A percentile compares a stretch with the other conserved stretches of the same genome.
Evolutionary conservation across 192 early-diverging fungal genomes (phyloP).

Genomic region (Oehlia diaphana): DNA sequence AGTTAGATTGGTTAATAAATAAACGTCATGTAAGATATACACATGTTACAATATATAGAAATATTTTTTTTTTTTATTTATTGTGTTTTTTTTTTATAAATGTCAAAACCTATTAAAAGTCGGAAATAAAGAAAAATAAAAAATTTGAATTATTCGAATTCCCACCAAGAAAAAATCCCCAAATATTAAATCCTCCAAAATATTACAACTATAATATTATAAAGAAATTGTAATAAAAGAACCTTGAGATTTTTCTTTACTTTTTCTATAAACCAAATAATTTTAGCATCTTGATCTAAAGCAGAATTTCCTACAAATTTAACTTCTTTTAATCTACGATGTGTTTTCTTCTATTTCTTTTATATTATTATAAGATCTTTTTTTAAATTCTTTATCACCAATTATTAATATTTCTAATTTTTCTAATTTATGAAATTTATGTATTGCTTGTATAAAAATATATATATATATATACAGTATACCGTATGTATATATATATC

Average conservation of each 20-base stretch:
- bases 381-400: slow-evolving; percentile 7
- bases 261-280: slow-evolving; percentile 7
- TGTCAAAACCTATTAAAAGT: too few relatives aligned
- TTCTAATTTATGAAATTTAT: slow-evolving; percentile 11
- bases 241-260: slow-evolving; percentile 16
- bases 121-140: too few relatives aligned
- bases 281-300: slow-evolving; percentile 18
- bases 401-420: not conserved
- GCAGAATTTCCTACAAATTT: not conserved
- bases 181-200: too few relatives aligned
- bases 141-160: too few relatives aligned
- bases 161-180: too few relatives aligned
- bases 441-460: not conserved
- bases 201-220: too few relatives aligned
- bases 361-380: slow-evolving; percentile 1
- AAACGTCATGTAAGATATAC: too few relatives aligned
- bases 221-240: not conserved
- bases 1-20: too few relatives aligned
- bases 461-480: too few relatives aligned
- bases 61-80: too few relatives aligned
- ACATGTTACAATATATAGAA: too few relatives aligned
- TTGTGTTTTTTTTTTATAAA: too few relatives aligned
- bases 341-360: not conserved
- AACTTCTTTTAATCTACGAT: slow-evolving; percentile 11
- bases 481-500: not conserved